Conservation (phyloP, 1,284 basidiomycete species). For the Tausonia pullulans region DNA sequence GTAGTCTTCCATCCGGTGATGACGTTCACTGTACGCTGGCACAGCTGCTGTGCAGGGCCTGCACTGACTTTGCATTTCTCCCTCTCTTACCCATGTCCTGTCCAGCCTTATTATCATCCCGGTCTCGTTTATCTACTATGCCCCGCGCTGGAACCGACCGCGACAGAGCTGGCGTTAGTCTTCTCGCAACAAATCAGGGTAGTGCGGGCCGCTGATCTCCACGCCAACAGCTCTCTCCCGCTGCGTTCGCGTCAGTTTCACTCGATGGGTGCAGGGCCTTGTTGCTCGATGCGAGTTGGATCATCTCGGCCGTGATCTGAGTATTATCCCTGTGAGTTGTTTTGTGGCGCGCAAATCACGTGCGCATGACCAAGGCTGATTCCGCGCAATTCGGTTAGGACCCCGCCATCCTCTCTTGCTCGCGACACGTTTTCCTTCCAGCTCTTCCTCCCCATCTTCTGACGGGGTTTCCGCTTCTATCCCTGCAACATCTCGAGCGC, state of each 20-base stretch:
- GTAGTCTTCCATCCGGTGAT: not conserved
- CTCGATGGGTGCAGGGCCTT: not conserved
- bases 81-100: not conserved
- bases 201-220: not conserved
- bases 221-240: not conserved
- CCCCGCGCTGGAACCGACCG: not conserved
- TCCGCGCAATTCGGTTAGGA: not conserved
- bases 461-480: not conserved
- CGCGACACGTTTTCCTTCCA: not conserved
- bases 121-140: not conserved
- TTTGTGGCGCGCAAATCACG: not conserved
- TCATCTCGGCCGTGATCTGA: conserved; percentile 1
- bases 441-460: conserved; percentile 6
- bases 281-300: not conserved
- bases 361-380: not conserved
- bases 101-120: not conserved
- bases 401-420: not conserved
- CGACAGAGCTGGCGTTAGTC: not conserved
- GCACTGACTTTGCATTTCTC: not conserved
- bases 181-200: too few relatives aligned
- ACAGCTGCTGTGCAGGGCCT: not conserved
- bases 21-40: too few relatives aligned
- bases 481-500: not conserved
- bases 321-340: not conserved
- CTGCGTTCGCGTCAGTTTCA: not conserved